Conservation (phyloP, 495 filamentous ascomycete genomes). For the Xylaria bambusicola region DNA sequence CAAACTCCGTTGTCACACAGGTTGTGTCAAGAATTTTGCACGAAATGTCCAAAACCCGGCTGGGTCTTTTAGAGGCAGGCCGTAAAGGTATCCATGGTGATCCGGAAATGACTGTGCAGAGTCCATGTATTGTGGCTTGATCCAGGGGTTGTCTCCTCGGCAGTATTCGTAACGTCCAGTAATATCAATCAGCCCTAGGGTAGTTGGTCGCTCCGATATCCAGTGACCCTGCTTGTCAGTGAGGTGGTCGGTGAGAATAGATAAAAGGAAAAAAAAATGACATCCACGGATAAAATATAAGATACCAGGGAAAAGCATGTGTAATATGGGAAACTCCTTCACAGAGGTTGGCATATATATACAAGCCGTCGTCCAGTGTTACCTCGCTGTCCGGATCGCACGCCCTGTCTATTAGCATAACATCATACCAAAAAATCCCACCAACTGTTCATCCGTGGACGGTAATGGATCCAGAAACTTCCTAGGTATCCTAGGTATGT, state of each 20-base stretch:
- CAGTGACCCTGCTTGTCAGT: slow-evolving; percentile 15
- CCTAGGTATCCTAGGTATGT: slow-evolving; percentile 26
- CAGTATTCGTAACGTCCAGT: not conserved
- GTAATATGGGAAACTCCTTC: slow-evolving; percentile 36
- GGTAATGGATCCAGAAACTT: slow-evolving; percentile 30
- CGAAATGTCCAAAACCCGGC: slow-evolving; percentile 1
- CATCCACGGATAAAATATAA: slow-evolving; percentile 31
- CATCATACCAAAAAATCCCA: slow-evolving; percentile 32
- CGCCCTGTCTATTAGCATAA: slow-evolving; percentile 39
- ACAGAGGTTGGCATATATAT: slow-evolving; percentile 47
- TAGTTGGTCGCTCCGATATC: not conserved
- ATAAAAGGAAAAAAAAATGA: not conserved
- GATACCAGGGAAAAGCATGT: slow-evolving; percentile 23
- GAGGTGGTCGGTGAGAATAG: not conserved
- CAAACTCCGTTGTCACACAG: too few species aligned
- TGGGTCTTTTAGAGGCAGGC: not conserved
- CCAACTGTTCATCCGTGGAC: slow-evolving; percentile 25
- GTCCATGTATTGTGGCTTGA: too few species aligned
- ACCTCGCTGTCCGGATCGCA: slow-evolving; percentile 51
- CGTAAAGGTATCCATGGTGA: slow-evolving; percentile 4
- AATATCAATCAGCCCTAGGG: not conserved
- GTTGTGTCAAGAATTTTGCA: not conserved
- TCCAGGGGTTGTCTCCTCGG: not conserved
- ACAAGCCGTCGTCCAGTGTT: slow-evolving; percentile 45
- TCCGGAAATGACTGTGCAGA: not conserved